Evolutionary conservation across 768 basidiomycete species (phyloP).

Genomic region (Calocybe gangraenosa): DNA sequence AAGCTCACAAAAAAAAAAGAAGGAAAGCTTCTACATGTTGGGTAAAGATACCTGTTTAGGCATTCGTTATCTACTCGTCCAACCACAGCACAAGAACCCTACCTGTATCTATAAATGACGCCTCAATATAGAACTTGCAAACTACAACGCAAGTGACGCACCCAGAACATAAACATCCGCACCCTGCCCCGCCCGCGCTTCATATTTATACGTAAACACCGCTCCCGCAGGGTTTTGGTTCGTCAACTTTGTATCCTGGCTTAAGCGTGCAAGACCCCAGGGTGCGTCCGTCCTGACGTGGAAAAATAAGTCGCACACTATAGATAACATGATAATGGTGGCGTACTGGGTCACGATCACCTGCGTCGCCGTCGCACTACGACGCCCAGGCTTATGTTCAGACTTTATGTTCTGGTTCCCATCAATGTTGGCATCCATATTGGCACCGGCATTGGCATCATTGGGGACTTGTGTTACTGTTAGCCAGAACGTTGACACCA

Average conservation of each 20-base stretch:
- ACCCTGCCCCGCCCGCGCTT: slow-evolving; percentile 10
- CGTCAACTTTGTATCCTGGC: slow-evolving; percentile 11
- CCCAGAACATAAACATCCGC: slow-evolving; percentile 22
- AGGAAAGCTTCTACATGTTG: slow-evolving; percentile 8
- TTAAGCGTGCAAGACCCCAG: slow-evolving; percentile 17
- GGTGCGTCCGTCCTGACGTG: slow-evolving; percentile 13
- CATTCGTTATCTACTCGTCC: no score
- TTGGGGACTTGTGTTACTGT: no score
- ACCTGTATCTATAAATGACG: slow-evolving; percentile 11
- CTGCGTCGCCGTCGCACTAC: neutral
- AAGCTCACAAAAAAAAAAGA: no score
- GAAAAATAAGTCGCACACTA: neutral
- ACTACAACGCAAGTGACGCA: neutral
- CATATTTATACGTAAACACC: slow-evolving; percentile 13
- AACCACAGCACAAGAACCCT: neutral
- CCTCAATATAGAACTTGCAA: neutral
- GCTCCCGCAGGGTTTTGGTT: slow-evolving; percentile 17
- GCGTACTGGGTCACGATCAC: slow-evolving; percentile 2
- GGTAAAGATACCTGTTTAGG: slow-evolving; percentile 1
- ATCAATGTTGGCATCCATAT: no score
- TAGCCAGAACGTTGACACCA: no score
- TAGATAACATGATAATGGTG: neutral
- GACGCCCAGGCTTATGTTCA: neutral
- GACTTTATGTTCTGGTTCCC: no score
- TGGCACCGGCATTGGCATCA: no score